Base-by-base conservation (phyloP, 2,329 filamentous ascomycete species). In the Simplicillium aogashimaense region DNA sequence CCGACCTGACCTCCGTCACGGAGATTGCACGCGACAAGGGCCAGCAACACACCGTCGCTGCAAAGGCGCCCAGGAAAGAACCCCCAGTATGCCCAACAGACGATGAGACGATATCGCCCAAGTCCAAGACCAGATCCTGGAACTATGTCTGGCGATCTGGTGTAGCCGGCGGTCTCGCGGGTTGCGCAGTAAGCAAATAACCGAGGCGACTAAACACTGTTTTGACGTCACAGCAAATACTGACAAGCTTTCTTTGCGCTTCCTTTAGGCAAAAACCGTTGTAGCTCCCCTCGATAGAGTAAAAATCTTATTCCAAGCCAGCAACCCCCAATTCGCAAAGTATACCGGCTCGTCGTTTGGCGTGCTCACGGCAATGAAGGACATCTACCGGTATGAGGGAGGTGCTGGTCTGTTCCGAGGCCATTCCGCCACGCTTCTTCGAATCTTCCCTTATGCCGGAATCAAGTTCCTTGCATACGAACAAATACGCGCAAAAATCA, bases 401-500 rank as follows among this genome's bases (percentile, higher is more conserved):
- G 48, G 75, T 2, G 58, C 70, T 10, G 92, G 92, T 1, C 72
- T 98, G 7, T 98, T 88, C 64, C 83, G 92, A 39, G 92, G 92
- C 7, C 92, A 98, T 60, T 95, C 88, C 4, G 92, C 89, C 3
- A 98, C 92, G 0, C 69, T 98, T 3, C 72, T 97, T 39, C 82
- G 92, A 47, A 94, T 98, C 47, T 98, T 97, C 53, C 92, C 92
- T 6, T 98, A 98, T 60, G 92, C 90, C 13, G 90, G 86, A 35
- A 95, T 97, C 63, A 98, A 98, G 57, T 98, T 98, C 56, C 76
- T 98, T 33, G 89, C 90, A 35, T 98, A 98, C 66, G 92, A 98
- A 61, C 92, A 98, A 62, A 86, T 95, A 48, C 85, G 92, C 44
- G 78, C 83, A 11, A 54, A 81, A 12, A 56, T 97, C 28, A 97